Conservation (phyloP, 192 early-diverging fungal genomes). For the Lobulomyces angularis region DNA sequence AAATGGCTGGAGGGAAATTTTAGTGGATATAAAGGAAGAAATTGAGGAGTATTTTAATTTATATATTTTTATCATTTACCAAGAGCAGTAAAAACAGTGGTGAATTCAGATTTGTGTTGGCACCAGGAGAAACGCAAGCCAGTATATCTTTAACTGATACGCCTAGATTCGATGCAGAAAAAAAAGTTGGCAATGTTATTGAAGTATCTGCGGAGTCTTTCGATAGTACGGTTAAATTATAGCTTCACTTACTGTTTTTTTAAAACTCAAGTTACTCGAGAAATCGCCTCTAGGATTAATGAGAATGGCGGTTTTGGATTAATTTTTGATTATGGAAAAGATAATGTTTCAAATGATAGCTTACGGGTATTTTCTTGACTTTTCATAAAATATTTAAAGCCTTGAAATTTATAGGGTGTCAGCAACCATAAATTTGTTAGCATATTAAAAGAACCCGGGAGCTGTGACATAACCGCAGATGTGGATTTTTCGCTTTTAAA, state of each 20-base stretch:
- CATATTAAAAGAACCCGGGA: constrained; percentile 67
- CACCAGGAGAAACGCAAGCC: constrained; percentile 48
- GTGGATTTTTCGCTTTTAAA: constrained; percentile 77
- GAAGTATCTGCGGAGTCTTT: constrained; percentile 78
- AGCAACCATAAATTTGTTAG: constrained; percentile 66
- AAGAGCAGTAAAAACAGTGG: not conserved
- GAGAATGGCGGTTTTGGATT: constrained; percentile 57
- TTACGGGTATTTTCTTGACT: constrained; percentile 42
- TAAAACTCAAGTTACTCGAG: constrained; percentile 41
- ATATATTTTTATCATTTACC: not conserved
- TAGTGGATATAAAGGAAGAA: constrained; percentile 70
- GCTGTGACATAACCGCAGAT: constrained; percentile 79
- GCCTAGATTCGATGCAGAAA: constrained; percentile 14
- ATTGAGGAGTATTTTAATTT: not conserved
- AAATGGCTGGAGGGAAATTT: constrained; percentile 80
- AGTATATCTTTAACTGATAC: constrained; percentile 3
- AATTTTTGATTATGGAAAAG: constrained; percentile 82
- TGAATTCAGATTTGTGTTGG: constrained; percentile 62
- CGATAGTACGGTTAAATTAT: too few relatives aligned
- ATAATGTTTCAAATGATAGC: constrained; percentile 60
- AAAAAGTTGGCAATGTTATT: constrained; percentile 59
- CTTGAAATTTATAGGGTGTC: constrained; percentile 48
- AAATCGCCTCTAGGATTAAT: constrained; percentile 59
- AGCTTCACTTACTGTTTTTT: too few relatives aligned
- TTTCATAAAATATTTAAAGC: not conserved